Conservation (phyloP, 306 rosid species). For the Glycine tomentella region DNA sequence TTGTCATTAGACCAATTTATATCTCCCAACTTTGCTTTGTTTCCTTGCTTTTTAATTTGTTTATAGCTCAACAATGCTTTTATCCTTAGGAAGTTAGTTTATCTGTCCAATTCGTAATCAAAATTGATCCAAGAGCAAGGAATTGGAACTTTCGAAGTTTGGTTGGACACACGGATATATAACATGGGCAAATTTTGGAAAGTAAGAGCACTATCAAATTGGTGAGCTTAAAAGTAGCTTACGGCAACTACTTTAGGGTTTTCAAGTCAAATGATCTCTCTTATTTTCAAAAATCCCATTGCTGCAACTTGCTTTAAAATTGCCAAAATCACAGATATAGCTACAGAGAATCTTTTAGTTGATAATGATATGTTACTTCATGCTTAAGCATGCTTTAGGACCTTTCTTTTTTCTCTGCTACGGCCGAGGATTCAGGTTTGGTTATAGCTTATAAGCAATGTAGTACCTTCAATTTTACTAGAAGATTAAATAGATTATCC, state of each 20-base stretch:
- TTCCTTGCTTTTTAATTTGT: not conserved
- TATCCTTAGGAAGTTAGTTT: conserved; percentile 32
- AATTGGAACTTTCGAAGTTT: conserved; percentile 26
- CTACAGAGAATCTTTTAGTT: conserved; percentile 13
- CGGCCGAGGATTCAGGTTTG: not conserved
- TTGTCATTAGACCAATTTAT: too few species aligned
- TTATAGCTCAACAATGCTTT: not conserved
- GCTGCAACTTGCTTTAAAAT: not conserved
- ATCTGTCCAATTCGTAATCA: conserved; percentile 36
- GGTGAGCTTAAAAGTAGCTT: conserved; percentile 27
- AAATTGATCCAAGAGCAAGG: conserved; percentile 43
- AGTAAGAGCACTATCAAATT: conserved; percentile 31
- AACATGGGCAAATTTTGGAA: not conserved
- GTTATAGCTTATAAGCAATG: not conserved
- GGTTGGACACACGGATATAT: not conserved
- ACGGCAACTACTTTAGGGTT: conserved; percentile 2
- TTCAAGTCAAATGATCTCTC: conserved; percentile 18
- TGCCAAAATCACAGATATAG: conserved; percentile 15
- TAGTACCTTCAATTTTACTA: not conserved
- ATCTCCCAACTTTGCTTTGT: too few species aligned
- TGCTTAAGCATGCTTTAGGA: conserved; percentile 27
- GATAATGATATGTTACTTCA: conserved; percentile 44
- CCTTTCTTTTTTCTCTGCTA: not conserved
- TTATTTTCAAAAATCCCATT: conserved; percentile 28
- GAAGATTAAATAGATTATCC: not conserved